These are phyloP conservation scores for Penicillium sp. DNA, from an alignment of 2,329 filamentous ascomycete genomes.

Conservation along the genomic window DNA sequence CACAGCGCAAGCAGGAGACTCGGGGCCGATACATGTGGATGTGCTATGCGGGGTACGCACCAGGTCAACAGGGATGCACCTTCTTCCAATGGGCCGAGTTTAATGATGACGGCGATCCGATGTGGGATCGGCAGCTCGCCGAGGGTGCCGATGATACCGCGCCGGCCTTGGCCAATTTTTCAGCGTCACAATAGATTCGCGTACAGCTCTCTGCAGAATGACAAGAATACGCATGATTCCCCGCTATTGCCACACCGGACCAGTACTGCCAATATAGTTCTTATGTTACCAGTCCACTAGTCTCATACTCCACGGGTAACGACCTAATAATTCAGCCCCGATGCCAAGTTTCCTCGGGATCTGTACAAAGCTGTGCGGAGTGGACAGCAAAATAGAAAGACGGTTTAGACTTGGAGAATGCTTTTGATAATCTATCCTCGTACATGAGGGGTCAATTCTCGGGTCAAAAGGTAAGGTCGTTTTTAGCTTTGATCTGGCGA, in stretches of 20 bases:
- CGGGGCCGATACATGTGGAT: constrained; percentile 88
- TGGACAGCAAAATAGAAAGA: neutral
- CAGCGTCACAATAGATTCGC: constrained; percentile 15
- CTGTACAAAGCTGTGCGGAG: neutral
- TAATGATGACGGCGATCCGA: constrained; percentile 78
- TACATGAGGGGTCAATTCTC: neutral
- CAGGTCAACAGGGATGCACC: constrained; percentile 57
- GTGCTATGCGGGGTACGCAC: constrained; percentile 67
- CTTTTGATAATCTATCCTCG: constrained; percentile 16
- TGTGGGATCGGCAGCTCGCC: constrained; percentile 50
- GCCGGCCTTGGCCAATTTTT: constrained; percentile 28
- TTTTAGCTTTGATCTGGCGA: neutral
- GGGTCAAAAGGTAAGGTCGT: neutral
- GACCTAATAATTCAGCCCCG: neutral
- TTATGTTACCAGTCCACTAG: too few species aligned
- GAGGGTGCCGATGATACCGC: constrained; percentile 13
- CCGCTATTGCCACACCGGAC: neutral
- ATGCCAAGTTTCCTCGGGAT: neutral
- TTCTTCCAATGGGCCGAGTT: constrained; percentile 88
- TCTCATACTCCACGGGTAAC: neutral
- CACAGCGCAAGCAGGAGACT: constrained; percentile 73
- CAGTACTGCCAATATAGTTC: neutral
- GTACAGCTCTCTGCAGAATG: neutral
- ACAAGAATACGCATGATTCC: neutral
- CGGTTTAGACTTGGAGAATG: constrained; percentile 24